phyloP scores from a whole-genome alignment of 2,329 filamentous ascomycete genomes.

The Monascus ruber region DNA sequence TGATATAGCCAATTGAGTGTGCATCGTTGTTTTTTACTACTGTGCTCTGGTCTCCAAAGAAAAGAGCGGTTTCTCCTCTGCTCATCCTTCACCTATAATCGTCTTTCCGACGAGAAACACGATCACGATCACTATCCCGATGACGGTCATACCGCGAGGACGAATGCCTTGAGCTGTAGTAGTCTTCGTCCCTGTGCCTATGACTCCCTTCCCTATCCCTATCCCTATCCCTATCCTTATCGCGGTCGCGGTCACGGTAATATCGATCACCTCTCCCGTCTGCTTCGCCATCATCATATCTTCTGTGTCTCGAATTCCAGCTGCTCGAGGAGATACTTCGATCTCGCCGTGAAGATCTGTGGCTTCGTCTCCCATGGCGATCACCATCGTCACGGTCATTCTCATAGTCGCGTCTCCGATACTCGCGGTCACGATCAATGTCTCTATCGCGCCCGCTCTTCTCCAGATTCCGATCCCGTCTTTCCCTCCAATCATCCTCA shows the following conservation, averaged over 20 bases:
- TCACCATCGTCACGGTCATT: slow-evolving; percentile 17
- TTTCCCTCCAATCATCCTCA: slow-evolving; percentile 35
- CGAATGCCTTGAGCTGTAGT: slow-evolving; percentile 21
- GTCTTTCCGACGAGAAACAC: slow-evolving; percentile 16
- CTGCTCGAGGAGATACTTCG: slow-evolving; percentile 25
- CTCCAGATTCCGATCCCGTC: slow-evolving; percentile 33
- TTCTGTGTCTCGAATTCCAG: slow-evolving; percentile 23
- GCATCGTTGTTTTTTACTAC: background rate
- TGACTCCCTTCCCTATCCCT: slow-evolving; percentile 19
- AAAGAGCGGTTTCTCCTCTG: too few species aligned
- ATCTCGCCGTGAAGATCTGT: slow-evolving; percentile 27
- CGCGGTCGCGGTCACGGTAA: slow-evolving; percentile 20
- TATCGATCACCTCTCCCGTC: slow-evolving; percentile 23
- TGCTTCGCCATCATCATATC: slow-evolving; percentile 26
- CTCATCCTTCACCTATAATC: slow-evolving; percentile 9
- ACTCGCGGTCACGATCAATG: slow-evolving; percentile 16
- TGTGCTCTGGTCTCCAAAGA: slow-evolving; percentile 1
- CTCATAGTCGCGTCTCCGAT: slow-evolving; percentile 23
- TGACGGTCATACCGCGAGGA: slow-evolving; percentile 19
- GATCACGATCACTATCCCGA: slow-evolving; percentile 16
- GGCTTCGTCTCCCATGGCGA: slow-evolving; percentile 26
- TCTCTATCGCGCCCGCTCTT: slow-evolving; percentile 26
- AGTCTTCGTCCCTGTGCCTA: slow-evolving; percentile 19
- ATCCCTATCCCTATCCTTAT: slow-evolving; percentile 13
- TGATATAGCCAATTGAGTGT: background rate